Evolutionary conservation across 176 grass and related monocot species (phyloP).

Genomic region (Raddia guianensis): DNA sequence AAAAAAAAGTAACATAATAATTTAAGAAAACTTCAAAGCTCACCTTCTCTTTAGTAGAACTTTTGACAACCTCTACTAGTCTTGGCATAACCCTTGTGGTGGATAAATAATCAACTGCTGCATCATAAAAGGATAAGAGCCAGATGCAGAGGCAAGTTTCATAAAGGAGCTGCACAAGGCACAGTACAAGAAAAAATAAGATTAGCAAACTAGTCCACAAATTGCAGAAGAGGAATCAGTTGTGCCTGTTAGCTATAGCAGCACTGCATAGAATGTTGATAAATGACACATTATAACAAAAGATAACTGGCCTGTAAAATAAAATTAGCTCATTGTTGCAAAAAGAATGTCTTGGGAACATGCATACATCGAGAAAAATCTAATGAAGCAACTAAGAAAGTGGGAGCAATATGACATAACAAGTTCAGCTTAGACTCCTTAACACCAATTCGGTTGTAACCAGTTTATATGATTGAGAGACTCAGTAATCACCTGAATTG

Average conservation of each 20-base stretch:
- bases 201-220: conserved; percentile 29
- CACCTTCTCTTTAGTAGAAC: conserved; percentile 98
- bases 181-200: conserved; percentile 31
- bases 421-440: conserved; percentile 18
- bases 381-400: background rate
- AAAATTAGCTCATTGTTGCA: conserved; percentile 9
- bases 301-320: background rate
- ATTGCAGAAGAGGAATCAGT: conserved; percentile 4
- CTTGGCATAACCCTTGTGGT: conserved; percentile 89
- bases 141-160: conserved; percentile 97
- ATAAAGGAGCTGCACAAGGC: conserved; percentile 83
- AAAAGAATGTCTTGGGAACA: background rate
- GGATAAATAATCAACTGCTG: conserved; percentile 83
- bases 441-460: conserved; percentile 9
- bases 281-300: conserved; percentile 22
- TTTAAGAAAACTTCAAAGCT: conserved; percentile 4
- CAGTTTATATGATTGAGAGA: conserved; percentile 27
- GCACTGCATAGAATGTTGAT: conserved; percentile 5
- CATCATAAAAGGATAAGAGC: conserved; percentile 94
- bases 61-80: conserved; percentile 92
- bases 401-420: background rate
- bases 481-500: conserved; percentile 72
- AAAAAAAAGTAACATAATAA: conserved; percentile 29
- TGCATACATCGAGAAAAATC: conserved; percentile 18
- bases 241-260: background rate